Evolutionary conservation across 139 green algal genomes (phyloP).

Genomic region (Ulvella scutata): DNA sequence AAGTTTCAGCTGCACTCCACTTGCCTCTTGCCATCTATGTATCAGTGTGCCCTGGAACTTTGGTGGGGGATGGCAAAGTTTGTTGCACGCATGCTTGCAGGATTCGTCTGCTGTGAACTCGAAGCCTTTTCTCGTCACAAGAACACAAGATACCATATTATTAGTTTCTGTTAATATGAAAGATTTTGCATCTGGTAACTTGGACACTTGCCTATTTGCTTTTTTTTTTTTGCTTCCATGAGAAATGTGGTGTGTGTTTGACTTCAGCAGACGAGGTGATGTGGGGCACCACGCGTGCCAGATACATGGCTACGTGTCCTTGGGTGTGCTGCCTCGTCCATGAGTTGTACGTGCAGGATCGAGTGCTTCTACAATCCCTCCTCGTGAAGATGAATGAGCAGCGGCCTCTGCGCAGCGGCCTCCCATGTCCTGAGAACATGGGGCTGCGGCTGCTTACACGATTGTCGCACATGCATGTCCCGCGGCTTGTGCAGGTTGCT

Average conservation of each 20-base stretch:
- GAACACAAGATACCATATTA: too few relatives aligned
- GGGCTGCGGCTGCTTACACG: not conserved
- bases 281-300: not conserved
- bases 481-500: not conserved
- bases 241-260: not conserved
- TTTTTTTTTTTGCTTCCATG: too few relatives aligned
- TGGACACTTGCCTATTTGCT: not conserved
- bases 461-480: not conserved
- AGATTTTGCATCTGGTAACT: not conserved
- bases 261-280: not conserved
- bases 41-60: not conserved
- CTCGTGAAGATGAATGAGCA: not conserved
- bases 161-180: too few relatives aligned
- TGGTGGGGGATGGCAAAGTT: not conserved
- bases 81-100: not conserved
- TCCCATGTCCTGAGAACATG: not conserved
- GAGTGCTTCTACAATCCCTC: not conserved
- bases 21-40: not conserved
- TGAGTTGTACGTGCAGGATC: not conserved
- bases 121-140: too few relatives aligned
- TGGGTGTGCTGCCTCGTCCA: not conserved
- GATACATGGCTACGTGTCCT: not conserved
- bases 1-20: not conserved
- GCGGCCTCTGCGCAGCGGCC: not conserved
- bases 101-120: not conserved